phyloP scores from a whole-genome alignment of 1,284 basidiomycete species.

The Austroboletus rostrupii region DNA sequence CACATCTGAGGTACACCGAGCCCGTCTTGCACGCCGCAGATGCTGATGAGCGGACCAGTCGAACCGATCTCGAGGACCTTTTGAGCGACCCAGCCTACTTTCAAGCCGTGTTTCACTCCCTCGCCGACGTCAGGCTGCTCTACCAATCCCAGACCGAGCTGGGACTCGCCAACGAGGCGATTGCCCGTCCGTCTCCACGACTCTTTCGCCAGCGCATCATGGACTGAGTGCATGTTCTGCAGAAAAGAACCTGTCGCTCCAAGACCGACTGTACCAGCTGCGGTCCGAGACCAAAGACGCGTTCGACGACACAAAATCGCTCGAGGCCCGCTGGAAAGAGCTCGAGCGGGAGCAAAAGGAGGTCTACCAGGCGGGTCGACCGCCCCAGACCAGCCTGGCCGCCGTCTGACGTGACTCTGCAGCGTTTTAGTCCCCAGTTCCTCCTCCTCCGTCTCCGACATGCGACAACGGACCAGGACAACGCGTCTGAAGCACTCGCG shows the following conservation, averaged over 20 bases:
- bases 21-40: constrained; percentile 3
- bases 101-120: constrained; percentile 79
- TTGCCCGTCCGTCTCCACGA: constrained; percentile 62
- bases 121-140: constrained; percentile 68
- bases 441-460: constrained; percentile 82
- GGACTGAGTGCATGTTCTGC: constrained; percentile 8
- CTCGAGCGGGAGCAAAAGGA: constrained; percentile 83
- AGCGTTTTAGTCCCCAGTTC: constrained; percentile 85
- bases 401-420: constrained; percentile 5
- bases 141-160: constrained; percentile 75
- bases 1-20: constrained; percentile 58
- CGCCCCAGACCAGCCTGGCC: background rate
- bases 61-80: constrained; percentile 85
- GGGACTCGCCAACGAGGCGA: constrained; percentile 76
- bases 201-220: background rate
- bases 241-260: constrained; percentile 70
- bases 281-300: constrained; percentile 78
- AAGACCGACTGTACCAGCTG: constrained; percentile 69
- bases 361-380: constrained; percentile 70
- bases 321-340: constrained; percentile 81
- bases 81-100: constrained; percentile 79
- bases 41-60: constrained; percentile 40
- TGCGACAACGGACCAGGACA: constrained; percentile 85
- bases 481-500: constrained; percentile 78
- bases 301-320: constrained; percentile 77